Evolutionary conservation across 2,329 filamentous ascomycete genomes (phyloP), one percentile per base, ranked within the genome.

Genomic region (Trichoderma gracile): DNA sequence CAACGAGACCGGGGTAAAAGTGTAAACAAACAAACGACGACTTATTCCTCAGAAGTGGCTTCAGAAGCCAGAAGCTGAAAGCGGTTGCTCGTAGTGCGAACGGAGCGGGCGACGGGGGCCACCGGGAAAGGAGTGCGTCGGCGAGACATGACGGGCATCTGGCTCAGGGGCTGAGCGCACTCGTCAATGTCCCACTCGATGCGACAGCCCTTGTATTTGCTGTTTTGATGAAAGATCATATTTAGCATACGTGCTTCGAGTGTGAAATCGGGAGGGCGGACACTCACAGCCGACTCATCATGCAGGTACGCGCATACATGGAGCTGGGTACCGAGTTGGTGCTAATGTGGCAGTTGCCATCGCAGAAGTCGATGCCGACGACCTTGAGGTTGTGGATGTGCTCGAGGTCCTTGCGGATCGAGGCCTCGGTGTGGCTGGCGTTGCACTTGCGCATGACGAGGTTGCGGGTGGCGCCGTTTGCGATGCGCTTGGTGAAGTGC

Each of bases 321-420:
- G 91, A 89, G 67, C 89, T 88, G 71, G 89, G 84, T 10, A 96
- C 83, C 0, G 91, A 92, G 74, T 93, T 96, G 8, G 89, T 91
- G 63, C 85, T 87, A 68, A 96, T 86, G 73, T 85, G 85, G 65
- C 84, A 89, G 73, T 87, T 84, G 4, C 81, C 81, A 19, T 81
- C 78, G 3, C 77, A 75, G 73, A 90, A 89, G 8, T 78, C 76
- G 50, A 95, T 78, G 49, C 84, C 84, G 70, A 95, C 81, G 12
- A 96, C 84, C 23, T 89, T 79, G 1, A 96, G 81, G 67, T 91
- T 91, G 78, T 94, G 88, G 66, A 96, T 94, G 73, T 96, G 92
- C 25, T 93, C 89, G 43, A 95, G 81, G 70, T 96, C 90, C 5
- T 88, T 82, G 12, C 89, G 86, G 67, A 96, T 86, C 17, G 78